These are phyloP conservation scores for Candida ficus DNA, from an alignment of 805 yeast genomes.

Conservation along the genomic window DNA sequence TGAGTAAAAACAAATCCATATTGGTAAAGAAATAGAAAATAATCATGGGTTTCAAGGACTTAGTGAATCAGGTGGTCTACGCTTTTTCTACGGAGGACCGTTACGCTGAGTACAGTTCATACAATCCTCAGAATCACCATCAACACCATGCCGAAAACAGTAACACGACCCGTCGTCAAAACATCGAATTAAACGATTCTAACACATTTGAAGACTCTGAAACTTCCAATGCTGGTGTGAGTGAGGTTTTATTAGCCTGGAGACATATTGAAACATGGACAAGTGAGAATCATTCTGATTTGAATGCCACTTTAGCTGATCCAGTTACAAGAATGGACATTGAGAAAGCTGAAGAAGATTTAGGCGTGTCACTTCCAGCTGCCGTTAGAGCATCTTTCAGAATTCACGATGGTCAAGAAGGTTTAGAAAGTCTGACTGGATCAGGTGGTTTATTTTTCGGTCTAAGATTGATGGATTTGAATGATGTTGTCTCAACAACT, in stretches of 20 bases:
- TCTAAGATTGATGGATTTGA: constrained; percentile 71
- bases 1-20: too few relatives aligned
- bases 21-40: neutral
- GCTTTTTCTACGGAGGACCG: constrained; percentile 63
- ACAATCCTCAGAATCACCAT: constrained; percentile 29
- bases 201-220: constrained; percentile 34
- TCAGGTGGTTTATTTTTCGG: constrained; percentile 76
- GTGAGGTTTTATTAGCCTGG: constrained; percentile 80
- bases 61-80: constrained; percentile 54
- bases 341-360: constrained; percentile 76
- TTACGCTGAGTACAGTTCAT: constrained; percentile 59
- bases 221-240: constrained; percentile 52
- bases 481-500: constrained; percentile 75
- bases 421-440: constrained; percentile 65
- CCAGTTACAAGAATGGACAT: constrained; percentile 81
- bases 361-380: constrained; percentile 67
- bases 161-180: constrained; percentile 2
- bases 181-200: constrained; percentile 21
- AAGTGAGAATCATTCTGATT: constrained; percentile 70
- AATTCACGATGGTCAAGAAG: constrained; percentile 89
- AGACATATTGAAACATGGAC: constrained; percentile 85
- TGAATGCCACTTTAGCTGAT: constrained; percentile 69
- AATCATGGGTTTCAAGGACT: constrained; percentile 35
- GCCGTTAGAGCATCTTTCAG: constrained; percentile 77
- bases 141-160: constrained; percentile 2